phyloP scores from a whole-genome alignment of 2,329 filamentous ascomycete genomes.

The Elsinoe ampelina region DNA sequence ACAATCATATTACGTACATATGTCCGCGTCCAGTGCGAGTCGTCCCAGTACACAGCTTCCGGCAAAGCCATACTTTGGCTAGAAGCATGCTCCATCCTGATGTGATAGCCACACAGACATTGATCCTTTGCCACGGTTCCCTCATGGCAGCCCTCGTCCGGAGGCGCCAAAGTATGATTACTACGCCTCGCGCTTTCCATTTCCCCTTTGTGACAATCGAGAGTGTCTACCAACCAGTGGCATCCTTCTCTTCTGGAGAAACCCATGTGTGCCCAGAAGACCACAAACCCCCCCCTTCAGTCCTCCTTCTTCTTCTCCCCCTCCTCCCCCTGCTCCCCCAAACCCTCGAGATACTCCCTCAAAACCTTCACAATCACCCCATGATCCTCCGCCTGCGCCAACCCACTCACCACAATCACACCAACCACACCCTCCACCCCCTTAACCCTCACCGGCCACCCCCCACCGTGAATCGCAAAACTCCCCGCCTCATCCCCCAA shows the following conservation, averaged over 20 bases:
- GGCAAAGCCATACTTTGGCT: too few species aligned
- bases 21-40: too few species aligned
- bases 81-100: too few species aligned
- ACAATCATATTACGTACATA: too few species aligned
- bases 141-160: too few species aligned
- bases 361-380: slow-evolving; percentile 63
- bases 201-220: too few species aligned
- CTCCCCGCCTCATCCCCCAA: slow-evolving; percentile 47
- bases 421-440: slow-evolving; percentile 69
- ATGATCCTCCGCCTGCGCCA: slow-evolving; percentile 72
- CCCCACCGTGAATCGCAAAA: slow-evolving; percentile 73
- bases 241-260: background rate
- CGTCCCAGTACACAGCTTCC: too few species aligned
- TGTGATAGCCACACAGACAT: too few species aligned
- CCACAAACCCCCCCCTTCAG: background rate
- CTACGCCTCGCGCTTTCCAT: too few species aligned
- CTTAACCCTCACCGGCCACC: slow-evolving; percentile 59
- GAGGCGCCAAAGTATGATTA: too few species aligned
- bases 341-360: slow-evolving; percentile 39
- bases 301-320: slow-evolving; percentile 32
- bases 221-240: too few species aligned
- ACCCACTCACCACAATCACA: slow-evolving; percentile 64
- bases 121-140: too few species aligned
- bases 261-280: background rate
- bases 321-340: slow-evolving; percentile 20